Evolutionary conservation across 2,329 filamentous ascomycete genomes (phyloP).

Genomic region (Ophiostoma sp.): DNA sequence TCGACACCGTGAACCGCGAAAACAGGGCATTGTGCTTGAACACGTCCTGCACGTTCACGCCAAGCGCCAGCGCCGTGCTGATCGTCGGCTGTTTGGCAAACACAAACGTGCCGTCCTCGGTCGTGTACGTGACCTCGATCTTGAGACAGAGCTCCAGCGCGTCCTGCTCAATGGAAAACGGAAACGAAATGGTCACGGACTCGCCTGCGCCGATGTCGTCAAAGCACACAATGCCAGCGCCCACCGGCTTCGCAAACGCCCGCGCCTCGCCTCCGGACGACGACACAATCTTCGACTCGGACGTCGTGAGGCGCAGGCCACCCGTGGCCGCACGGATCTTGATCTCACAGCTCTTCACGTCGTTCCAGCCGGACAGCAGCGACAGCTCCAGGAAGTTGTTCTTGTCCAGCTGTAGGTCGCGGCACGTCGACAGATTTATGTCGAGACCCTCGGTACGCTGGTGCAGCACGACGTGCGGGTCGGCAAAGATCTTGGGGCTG

Average conservation of each 20-base stretch:
- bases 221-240: conserved; percentile 50
- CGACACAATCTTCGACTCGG: conserved; percentile 50
- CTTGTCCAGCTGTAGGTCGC: conserved; percentile 71
- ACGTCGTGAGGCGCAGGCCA: conserved; percentile 57
- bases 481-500: conserved; percentile 42
- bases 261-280: conserved; percentile 23
- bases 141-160: conserved; percentile 64
- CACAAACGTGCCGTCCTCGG: conserved; percentile 58
- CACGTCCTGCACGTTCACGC: conserved; percentile 93
- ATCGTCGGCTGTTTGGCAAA: conserved; percentile 59
- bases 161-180: conserved; percentile 78
- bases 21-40: conserved; percentile 81
- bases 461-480: conserved; percentile 65
- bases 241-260: conserved; percentile 41
- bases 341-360: conserved; percentile 54
- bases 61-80: conserved; percentile 71
- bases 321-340: conserved; percentile 60
- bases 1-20: conserved; percentile 86
- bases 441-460: conserved; percentile 64
- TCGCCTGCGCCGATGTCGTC: conserved; percentile 42
- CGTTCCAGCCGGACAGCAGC: conserved; percentile 69
- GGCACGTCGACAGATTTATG: conserved; percentile 60
- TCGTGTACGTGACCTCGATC: conserved; percentile 70
- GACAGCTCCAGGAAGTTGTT: conserved; percentile 71
- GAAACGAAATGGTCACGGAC: conserved; percentile 58